Evolutionary conservation across 139 green algal species (phyloP), one percentile per base, ranked within the genome.

Genomic region (Mesostigma viride): DNA sequence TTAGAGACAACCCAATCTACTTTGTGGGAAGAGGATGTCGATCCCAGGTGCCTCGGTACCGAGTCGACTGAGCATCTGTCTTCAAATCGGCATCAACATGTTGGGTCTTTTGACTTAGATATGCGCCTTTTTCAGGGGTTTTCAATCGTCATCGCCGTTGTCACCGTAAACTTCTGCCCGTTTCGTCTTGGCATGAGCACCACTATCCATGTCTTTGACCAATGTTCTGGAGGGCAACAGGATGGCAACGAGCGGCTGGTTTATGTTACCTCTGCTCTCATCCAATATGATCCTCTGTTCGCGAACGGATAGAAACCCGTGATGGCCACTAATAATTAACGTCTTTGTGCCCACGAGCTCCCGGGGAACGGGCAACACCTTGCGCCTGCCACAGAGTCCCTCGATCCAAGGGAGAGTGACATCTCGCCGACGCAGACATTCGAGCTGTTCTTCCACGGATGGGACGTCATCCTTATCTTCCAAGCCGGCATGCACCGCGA

Each of bases 401-500:
- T 76, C 67, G 8, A 66, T 35, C 14, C 72, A 30, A 3, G 32
- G 22, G 1, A 44, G 3, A 0, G 11, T 46, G 5, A 45, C 34
- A 14, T 79, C 68, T 3, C 68, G 45, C 24, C 8, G 2, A 0
- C 27, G 28, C 3, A 79, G 31, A 17, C 20, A 35, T 2, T 44
- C 27, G 2, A 79, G 4, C 30, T 76, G 72, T n/a, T 66, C 35
- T 3, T 48, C 53, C 4, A 76, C 4, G 17, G 35, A 30, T 20
- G 31, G 24, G 53, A 11, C 31, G n/a, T 53, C 65, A 28, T 22
- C 33, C 20, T n/a, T 14, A n/a, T n/a, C n/a, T 26, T 70, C 67
- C 4, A 79, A 47, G 22, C 72, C 72, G 8, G 72, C 72, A 36
- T 79, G 72, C 28, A 79, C 72, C 3, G 72, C 72, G 33, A 79